Conservation (phyloP, 352 stramenopile species). For the Phytophthora citrophthora region DNA sequence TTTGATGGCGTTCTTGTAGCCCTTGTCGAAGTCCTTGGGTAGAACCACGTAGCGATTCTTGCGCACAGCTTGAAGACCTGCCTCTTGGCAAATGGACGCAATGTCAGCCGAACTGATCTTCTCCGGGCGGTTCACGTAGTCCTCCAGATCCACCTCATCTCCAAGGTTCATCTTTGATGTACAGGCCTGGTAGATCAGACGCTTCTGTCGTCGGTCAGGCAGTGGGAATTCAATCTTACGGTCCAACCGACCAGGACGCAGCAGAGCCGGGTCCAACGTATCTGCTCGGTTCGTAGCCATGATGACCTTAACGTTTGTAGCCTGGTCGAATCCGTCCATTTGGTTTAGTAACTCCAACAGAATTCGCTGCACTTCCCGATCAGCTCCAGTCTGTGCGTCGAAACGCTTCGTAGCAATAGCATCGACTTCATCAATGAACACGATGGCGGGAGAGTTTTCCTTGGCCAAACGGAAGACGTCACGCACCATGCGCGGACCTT, state of each 20-base stretch:
- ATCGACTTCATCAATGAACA: constrained; percentile 99
- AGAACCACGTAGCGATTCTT: constrained; percentile 99
- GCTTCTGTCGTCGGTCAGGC: constrained; percentile 99
- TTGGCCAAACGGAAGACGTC: constrained; percentile 99
- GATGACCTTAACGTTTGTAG: constrained; percentile 99
- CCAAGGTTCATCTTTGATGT: constrained; percentile 99
- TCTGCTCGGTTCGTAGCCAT: constrained; percentile 99
- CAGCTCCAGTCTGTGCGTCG: constrained; percentile 97
- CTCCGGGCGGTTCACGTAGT: constrained; percentile 99
- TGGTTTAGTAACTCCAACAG: constrained; percentile 99
- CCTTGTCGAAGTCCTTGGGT: constrained; percentile 99
- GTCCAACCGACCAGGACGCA: constrained; percentile 98
- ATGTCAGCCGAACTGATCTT: constrained; percentile 99
- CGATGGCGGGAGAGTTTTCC: constrained; percentile 98
- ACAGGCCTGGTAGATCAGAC: constrained; percentile 99
- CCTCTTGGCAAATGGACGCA: constrained; percentile 98
- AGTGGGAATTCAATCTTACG: constrained; percentile 99
- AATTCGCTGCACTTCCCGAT: constrained; percentile 98
- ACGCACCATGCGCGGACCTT: constrained; percentile 99
- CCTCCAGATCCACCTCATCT: constrained; percentile 99
- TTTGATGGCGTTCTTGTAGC: constrained; percentile 99
- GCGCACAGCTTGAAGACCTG: constrained; percentile 98
- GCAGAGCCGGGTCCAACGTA: constrained; percentile 98
- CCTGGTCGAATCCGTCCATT: constrained; percentile 99
- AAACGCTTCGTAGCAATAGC: constrained; percentile 99